Conservation (phyloP, 2,329 filamentous ascomycete species). For the Alternaria hordeiaustralica region DNA sequence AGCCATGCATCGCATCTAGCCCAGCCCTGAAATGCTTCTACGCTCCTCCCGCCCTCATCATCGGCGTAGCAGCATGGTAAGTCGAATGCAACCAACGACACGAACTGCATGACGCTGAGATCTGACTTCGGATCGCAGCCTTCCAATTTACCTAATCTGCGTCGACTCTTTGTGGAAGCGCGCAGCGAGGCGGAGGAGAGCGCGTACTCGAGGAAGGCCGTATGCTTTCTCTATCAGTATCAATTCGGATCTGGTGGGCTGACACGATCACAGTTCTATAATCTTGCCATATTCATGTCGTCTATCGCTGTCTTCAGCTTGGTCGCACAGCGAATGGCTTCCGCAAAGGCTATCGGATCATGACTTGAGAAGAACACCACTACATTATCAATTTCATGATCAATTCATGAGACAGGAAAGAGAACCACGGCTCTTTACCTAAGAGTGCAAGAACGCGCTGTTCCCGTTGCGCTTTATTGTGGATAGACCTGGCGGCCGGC, state of each 20-base stretch:
- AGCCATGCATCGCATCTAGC: conserved; percentile 11
- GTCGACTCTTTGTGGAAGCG: conserved; percentile 93
- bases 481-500: background rate
- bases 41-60: conserved; percentile 8
- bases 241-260: background rate
- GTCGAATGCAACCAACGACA: background rate
- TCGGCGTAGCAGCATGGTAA: conserved; percentile 25
- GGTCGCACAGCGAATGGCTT: conserved; percentile 81
- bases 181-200: conserved; percentile 92
- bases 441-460: background rate
- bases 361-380: background rate
- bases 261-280: conserved; percentile 77
- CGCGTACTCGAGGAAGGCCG: conserved; percentile 90
- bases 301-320: conserved; percentile 94
- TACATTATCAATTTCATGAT: background rate
- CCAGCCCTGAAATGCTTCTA: conserved; percentile 9
- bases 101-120: background rate
- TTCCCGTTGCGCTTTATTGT: background rate
- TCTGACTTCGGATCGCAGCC: conserved; percentile 48
- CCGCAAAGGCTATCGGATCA: conserved; percentile 22
- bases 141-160: conserved; percentile 89
- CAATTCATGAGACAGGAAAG: background rate
- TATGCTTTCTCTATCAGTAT: conserved; percentile 55
- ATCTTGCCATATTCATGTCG: conserved; percentile 94
- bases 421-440: background rate